Evolutionary conservation across 331 rosid species (phyloP), one percentile per base, ranked within the genome.

Genomic region (Pyracantha coccinea): DNA sequence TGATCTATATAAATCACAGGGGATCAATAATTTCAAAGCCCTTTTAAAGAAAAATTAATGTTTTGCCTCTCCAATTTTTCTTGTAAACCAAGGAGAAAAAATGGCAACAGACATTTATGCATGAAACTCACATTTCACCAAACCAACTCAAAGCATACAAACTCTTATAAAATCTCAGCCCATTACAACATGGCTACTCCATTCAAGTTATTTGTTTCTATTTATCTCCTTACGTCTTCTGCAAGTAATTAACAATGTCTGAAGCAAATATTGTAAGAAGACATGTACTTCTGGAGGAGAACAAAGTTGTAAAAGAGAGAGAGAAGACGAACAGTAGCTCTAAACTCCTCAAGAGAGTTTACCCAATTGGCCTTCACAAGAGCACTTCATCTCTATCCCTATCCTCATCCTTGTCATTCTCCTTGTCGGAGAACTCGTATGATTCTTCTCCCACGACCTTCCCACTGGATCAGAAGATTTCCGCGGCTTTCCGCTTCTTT

Each of bases 361-460:
- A 95, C 83, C 99, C 99, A 33, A 86, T 95, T 78, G 98, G 97
- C 20, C 89, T 95, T 68, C 96, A 95, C 61, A 90, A 82, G 83
- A 95, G 96, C 89, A 74, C 77, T 69, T 95, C 97, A 17, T 89
- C 97, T 28, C 41, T 83, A 19, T 95, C 99, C 68, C 66, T 92
- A 5, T 95, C 99, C 53, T 93, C 98, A 19, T 93, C 97, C 5
- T 8, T 90, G 3, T 95, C 99, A 8, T 58, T 90, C 62, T 95
- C 99, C 71, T 69, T 92, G 85, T 95, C 99, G 24, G 97, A 95
- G 69, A 95, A 92, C 71, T 95, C 97, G 31, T 89, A 86, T 55
- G 99, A 95, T 78, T 90, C 97, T 64, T 92, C 92, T 24, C 87
- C 78, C 28, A 85, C 89, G 4, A 52, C 87, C 52, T 82, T 87